Conservation (phyloP, 176 grass and related monocot species). For the Triticum urartu region DNA sequence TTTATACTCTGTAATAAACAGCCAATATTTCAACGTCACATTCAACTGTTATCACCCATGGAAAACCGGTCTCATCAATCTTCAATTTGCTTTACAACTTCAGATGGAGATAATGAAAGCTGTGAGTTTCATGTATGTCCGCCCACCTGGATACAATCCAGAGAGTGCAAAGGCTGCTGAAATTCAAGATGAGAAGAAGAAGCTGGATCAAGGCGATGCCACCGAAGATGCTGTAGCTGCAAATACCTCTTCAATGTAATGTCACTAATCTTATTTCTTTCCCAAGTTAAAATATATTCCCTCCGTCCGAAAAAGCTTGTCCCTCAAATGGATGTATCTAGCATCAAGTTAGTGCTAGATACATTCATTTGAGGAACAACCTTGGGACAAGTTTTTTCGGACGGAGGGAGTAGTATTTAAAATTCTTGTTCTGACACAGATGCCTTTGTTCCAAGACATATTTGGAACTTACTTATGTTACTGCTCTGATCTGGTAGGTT, state of each 20-base stretch:
- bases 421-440: not conserved
- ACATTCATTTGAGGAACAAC: too few species aligned
- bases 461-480: not conserved
- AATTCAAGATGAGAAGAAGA: slow-evolving; percentile 82
- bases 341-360: too few species aligned
- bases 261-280: slow-evolving; percentile 13
- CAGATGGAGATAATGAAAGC: slow-evolving; percentile 97
- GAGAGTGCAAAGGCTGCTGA: slow-evolving; percentile 98
- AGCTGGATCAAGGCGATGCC: slow-evolving; percentile 36
- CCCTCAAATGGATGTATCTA: too few species aligned
- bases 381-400: too few species aligned
- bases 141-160: slow-evolving; percentile 86
- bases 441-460: not conserved
- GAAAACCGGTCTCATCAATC: not conserved
- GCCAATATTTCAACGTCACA: not conserved
- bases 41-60: slow-evolving; percentile 4
- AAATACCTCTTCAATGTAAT: slow-evolving; percentile 61
- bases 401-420: not conserved
- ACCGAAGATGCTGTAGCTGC: slow-evolving; percentile 35
- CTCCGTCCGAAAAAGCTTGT: too few species aligned
- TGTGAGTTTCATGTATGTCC: slow-evolving; percentile 97
- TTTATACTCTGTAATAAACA: not conserved
- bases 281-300: not conserved
- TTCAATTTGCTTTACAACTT: slow-evolving; percentile 37
- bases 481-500: not conserved